These are phyloP conservation scores for Trichosanthes truncata DNA, from an alignment of 306 rosid species.

Conservation along the genomic window DNA sequence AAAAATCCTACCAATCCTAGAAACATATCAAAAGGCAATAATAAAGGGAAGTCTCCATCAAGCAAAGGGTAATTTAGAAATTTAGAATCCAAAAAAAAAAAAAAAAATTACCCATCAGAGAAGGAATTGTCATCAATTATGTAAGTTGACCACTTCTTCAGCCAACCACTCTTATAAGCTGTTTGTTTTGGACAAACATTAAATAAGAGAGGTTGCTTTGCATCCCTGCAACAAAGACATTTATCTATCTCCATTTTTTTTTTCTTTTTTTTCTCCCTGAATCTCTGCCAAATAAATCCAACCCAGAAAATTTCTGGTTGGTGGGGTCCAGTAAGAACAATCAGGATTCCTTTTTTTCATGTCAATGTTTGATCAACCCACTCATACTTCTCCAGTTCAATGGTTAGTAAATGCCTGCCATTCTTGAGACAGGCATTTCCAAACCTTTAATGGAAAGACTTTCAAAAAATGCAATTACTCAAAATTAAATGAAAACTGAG, in stretches of 20 bases:
- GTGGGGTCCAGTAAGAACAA: conserved; percentile 7
- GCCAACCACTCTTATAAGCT: conserved; percentile 30
- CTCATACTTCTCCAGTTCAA: neutral
- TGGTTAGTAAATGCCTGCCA: neutral
- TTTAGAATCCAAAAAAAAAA: neutral
- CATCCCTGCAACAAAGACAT: conserved; percentile 41
- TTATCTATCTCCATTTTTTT: neutral
- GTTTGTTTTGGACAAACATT: conserved; percentile 22
- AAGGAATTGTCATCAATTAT: conserved; percentile 31
- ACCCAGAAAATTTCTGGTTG: neutral
- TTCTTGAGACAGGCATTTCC: neutral
- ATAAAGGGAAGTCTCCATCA: conserved; percentile 19
- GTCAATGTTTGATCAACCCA: neutral
- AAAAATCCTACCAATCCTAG: conserved; percentile 1
- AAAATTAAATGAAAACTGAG: neutral
- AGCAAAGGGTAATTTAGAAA: conserved; percentile 4
- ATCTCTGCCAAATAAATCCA: conserved; percentile 1
- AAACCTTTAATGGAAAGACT: neutral
- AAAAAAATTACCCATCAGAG: conserved; percentile 22
- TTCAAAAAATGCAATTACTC: neutral
- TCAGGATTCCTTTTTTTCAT: neutral
- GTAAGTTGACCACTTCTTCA: conserved; percentile 52
- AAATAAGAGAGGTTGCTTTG: conserved; percentile 35
- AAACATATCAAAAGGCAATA: conserved; percentile 7
- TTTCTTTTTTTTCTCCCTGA: neutral